phyloP scores from a whole-genome alignment of 1,284 basidiomycete genomes.

The Stygiomarasmius scandens region DNA sequence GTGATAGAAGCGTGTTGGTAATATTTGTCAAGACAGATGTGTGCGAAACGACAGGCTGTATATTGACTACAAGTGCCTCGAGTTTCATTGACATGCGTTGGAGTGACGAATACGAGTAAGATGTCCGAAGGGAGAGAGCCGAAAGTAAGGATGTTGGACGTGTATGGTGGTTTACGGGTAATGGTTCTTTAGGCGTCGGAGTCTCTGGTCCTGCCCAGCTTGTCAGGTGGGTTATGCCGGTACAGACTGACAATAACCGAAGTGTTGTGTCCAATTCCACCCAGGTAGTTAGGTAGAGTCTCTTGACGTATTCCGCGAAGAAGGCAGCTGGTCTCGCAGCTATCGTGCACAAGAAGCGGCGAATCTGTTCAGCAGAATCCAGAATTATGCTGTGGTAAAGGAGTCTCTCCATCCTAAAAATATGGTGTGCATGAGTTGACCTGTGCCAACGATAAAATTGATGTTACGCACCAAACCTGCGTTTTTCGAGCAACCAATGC shows the following conservation, averaged over 20 bases:
- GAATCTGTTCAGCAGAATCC: conserved; percentile 17
- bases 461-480: conserved; percentile 26
- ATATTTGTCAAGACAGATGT: not conserved
- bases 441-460: not conserved
- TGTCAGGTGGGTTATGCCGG: conserved; percentile 21
- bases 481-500: conserved; percentile 24
- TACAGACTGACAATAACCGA: conserved; percentile 26
- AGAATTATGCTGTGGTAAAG: conserved; percentile 34
- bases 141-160: not conserved
- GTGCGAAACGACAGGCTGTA: too few relatives aligned
- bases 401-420: conserved; percentile 30
- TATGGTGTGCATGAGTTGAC: too few relatives aligned
- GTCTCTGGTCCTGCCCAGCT: conserved; percentile 26
- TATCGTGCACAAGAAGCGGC: conserved; percentile 29
- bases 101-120: conserved; percentile 4
- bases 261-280: conserved; percentile 22
- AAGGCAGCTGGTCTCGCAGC: conserved; percentile 27
- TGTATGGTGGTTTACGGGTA: not conserved
- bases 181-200: conserved; percentile 16
- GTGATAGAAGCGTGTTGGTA: not conserved
- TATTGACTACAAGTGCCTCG: not conserved
- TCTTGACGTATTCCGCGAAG: conserved; percentile 30
- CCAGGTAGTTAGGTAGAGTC: conserved; percentile 27
- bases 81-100: conserved; percentile 1
- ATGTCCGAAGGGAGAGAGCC: not conserved